phyloP scores from a whole-genome alignment of 768 basidiomycete genomes.

The Cantharellus anzutake region DNA sequence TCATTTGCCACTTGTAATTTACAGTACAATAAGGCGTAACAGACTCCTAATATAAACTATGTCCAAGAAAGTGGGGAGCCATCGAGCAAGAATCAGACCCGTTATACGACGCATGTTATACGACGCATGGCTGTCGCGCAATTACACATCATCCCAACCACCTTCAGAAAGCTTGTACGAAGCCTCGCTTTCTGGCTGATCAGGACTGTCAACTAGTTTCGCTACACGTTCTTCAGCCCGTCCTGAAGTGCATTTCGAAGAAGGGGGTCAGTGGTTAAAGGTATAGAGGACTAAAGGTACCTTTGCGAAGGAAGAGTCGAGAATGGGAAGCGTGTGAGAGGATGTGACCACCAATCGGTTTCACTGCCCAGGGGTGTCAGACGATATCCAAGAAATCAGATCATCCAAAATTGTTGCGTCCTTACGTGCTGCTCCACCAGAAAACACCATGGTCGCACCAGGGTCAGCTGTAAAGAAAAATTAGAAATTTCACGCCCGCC shows the following conservation, averaged over 20 bases:
- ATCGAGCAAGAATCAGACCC: too few relatives aligned
- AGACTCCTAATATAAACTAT: too few relatives aligned
- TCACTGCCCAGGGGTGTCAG: slow-evolving; percentile 12
- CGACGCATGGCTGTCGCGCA: not conserved
- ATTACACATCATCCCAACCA: slow-evolving; percentile 70
- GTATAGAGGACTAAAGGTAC: slow-evolving; percentile 17
- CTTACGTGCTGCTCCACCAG: slow-evolving; percentile 58
- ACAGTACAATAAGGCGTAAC: too few relatives aligned
- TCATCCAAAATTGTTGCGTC: slow-evolving; percentile 47
- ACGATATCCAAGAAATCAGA: slow-evolving; percentile 2
- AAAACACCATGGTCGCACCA: slow-evolving; percentile 88
- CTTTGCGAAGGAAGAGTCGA: slow-evolving; percentile 74
- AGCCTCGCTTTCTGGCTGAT: slow-evolving; percentile 77
- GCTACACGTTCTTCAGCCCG: slow-evolving; percentile 83
- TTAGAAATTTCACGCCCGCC: too few relatives aligned
- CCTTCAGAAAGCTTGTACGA: slow-evolving; percentile 85
- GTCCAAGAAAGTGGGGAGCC: too few relatives aligned
- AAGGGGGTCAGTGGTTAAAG: not conserved
- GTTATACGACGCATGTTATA: too few relatives aligned
- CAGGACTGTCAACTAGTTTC: slow-evolving; percentile 77
- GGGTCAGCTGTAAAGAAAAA: slow-evolving; percentile 49
- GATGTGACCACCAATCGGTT: slow-evolving; percentile 55
- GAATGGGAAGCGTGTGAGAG: slow-evolving; percentile 81
- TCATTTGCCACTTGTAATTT: too few relatives aligned
- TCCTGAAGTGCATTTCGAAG: slow-evolving; percentile 23